Evolutionary conservation across 2,329 filamentous ascomycete species (phyloP).

Genomic region (Cryphonectria naterciae): DNA sequence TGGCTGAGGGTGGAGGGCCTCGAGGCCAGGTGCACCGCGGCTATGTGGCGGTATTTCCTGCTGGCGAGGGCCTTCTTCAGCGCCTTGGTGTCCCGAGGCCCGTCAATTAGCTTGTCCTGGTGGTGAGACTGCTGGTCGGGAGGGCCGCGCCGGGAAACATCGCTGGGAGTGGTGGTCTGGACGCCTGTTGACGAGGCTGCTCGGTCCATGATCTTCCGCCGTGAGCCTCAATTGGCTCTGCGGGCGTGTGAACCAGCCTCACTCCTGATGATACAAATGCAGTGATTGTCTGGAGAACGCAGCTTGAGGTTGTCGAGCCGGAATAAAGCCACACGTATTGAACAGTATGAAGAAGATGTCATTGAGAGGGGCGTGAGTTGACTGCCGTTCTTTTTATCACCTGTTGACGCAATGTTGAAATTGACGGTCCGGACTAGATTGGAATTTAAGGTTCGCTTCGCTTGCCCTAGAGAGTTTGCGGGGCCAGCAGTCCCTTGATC

Average conservation of each 20-base stretch:
- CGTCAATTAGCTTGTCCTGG: constrained; percentile 4
- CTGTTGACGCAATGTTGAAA: constrained; percentile 7
- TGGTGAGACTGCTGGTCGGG: background rate
- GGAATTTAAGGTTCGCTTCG: background rate
- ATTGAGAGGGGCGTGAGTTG: constrained; percentile 12
- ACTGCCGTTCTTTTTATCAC: constrained; percentile 2
- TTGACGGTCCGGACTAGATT: background rate
- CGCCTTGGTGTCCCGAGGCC: constrained; percentile 33
- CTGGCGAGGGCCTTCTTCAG: constrained; percentile 42
- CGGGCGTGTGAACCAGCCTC: background rate
- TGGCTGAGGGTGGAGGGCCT: constrained; percentile 84
- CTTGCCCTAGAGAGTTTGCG: constrained; percentile 8
- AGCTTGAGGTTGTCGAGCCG: background rate
- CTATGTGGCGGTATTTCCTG: constrained; percentile 88
- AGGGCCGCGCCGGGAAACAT: constrained; percentile 19
- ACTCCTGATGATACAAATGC: background rate
- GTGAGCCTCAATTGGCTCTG: constrained; percentile 17
- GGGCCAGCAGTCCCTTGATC: constrained; percentile 3
- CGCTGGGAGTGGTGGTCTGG: constrained; percentile 17
- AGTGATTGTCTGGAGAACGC: background rate
- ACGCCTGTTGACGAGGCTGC: constrained; percentile 23
- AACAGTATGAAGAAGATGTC: background rate
- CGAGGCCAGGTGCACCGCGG: constrained; percentile 75
- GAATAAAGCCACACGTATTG: background rate
- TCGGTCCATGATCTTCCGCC: constrained; percentile 22